Base-by-base conservation (phyloP, 768 basidiomycete species). In the Trametes punicea region DNA sequence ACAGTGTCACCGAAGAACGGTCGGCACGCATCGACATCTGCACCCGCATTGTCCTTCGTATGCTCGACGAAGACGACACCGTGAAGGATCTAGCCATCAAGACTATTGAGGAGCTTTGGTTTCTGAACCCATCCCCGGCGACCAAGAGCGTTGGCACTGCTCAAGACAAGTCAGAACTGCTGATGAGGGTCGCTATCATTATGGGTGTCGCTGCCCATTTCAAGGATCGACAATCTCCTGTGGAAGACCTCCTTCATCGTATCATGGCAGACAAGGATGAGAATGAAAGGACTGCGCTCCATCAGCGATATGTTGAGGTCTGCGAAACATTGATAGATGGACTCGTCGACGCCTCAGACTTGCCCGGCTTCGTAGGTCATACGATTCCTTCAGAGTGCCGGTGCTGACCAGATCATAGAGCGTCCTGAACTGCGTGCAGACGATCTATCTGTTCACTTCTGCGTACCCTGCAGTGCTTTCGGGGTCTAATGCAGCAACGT, bases 61-160 rank as follows among this genome's bases (percentile, higher is more conserved):
- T 93, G 77, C 68, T 87, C 38, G 97, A 99, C 63, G 93, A 97
- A 67, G 97, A 99, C 66, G 94, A 98, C 42, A 85, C 84, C 0
- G 92, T 99, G 60, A 96, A 91, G 76, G 96, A 98, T 49, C 80
- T 98, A 15, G 93, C 96, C 0, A 74, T 90, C 62, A 95, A 93
- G 68, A 85, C 92, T 0, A 72, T 98, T 33, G 93, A 95, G 62
- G 95, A 98, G 60, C 73, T 98, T 3, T 94, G 94, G 90, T 96
- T 98, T 67, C 77, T 80, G 39, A 46, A 18, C 16, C 54, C 69
- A 0, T 63, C 62, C 1, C 34, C 54, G 9, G 44, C 39, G 9
- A n/a, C 58, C 1, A 55, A 44, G 42, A n/a, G n/a, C n/a, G 20
- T 52, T 1, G 40, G 27, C n/a, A 25, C 16, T 4, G 53, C 68